Conservation (phyloP, 352 stramenopile genomes). For the Pythium oligandrum region DNA sequence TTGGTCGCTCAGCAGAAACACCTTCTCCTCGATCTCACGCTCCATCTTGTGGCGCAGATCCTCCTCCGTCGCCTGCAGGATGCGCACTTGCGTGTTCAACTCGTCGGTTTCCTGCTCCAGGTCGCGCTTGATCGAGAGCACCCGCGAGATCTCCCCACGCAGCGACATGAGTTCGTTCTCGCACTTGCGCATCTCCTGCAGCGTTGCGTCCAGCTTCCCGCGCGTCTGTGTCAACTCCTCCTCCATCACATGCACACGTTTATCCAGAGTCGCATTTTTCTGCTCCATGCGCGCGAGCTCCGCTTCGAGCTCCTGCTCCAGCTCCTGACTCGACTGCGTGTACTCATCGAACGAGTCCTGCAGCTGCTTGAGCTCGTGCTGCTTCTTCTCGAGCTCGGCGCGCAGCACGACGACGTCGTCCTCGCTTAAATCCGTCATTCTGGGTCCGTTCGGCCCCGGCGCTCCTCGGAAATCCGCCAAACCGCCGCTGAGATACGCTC, state of each 20-base stretch:
- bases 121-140: constrained; percentile 33
- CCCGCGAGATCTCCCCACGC: constrained; percentile 32
- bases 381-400: constrained; percentile 43
- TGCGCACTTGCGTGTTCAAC: constrained; percentile 73
- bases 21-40: constrained; percentile 82
- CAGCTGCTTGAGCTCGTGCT: constrained; percentile 57
- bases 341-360: constrained; percentile 81
- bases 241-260: constrained; percentile 51
- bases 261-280: constrained; percentile 33
- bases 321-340: constrained; percentile 76
- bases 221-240: constrained; percentile 39
- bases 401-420: constrained; percentile 25
- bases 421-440: constrained; percentile 6
- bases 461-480: no score
- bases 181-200: constrained; percentile 45
- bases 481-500: no score
- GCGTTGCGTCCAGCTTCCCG: constrained; percentile 46
- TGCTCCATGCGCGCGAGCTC: constrained; percentile 64
- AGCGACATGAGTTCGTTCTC: constrained; percentile 46
- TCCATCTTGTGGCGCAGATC: constrained; percentile 82
- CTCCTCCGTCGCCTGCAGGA: constrained; percentile 71
- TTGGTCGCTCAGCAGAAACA: constrained; percentile 79
- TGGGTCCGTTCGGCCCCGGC: background rate
- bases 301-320: constrained; percentile 73
- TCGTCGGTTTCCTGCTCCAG: constrained; percentile 79